phyloP scores from a whole-genome alignment of 1,284 basidiomycete species.

The Ustilago curta region DNA sequence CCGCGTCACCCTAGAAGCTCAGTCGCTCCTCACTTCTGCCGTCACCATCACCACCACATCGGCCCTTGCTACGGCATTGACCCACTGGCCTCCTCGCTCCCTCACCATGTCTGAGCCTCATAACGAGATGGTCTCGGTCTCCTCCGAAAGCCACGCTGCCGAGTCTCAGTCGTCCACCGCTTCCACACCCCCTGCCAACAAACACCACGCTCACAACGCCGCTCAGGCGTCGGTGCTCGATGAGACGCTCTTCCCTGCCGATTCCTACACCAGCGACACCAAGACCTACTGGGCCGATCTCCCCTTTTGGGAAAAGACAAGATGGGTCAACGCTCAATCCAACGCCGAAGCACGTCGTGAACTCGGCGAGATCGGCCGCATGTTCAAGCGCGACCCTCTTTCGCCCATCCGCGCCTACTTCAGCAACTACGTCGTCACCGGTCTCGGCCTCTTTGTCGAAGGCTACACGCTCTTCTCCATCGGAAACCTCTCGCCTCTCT shows the following conservation, averaged over 20 bases:
- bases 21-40: background rate
- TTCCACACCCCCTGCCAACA: constrained; percentile 16
- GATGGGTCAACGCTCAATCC: constrained; percentile 71
- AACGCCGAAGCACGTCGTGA: constrained; percentile 72
- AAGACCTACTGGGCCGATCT: constrained; percentile 70
- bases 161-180: constrained; percentile 11
- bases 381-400: constrained; percentile 73
- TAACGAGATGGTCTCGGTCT: constrained; percentile 23
- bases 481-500: constrained; percentile 71
- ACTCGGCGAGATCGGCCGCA: constrained; percentile 70
- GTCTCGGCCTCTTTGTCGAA: constrained; percentile 74
- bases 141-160: constrained; percentile 15
- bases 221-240: constrained; percentile 50
- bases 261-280: constrained; percentile 62
- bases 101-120: constrained; percentile 20
- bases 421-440: constrained; percentile 72
- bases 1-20: background rate
- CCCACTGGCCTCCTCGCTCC: background rate
- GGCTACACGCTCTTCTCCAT: constrained; percentile 73
- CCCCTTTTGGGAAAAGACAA: constrained; percentile 58
- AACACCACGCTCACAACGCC: constrained; percentile 3
- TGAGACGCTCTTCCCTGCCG: constrained; percentile 61
- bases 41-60: background rate
- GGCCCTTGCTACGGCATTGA: constrained; percentile 4
- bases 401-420: constrained; percentile 72